Conservation (phyloP, 1,284 basidiomycete genomes). For the Ustilago sp. region DNA sequence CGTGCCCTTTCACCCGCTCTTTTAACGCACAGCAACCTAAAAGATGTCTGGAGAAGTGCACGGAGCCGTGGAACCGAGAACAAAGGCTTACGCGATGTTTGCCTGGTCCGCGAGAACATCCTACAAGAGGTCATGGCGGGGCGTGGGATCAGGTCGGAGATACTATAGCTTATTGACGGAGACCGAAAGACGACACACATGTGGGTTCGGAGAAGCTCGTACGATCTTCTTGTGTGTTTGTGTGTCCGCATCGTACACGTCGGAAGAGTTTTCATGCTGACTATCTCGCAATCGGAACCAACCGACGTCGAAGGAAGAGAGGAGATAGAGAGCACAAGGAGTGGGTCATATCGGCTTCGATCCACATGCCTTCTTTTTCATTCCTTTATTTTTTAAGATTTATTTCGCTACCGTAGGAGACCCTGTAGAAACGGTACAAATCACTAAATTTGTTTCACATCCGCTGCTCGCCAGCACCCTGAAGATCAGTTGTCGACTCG, state of each 20-base stretch:
- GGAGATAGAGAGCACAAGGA: neutral
- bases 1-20: neutral
- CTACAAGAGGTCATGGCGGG: neutral
- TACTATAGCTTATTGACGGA: neutral
- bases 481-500: constrained; percentile 1
- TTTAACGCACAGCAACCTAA: constrained; percentile 1
- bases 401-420: neutral
- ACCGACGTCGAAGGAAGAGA: neutral
- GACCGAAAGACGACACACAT: neutral
- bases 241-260: constrained; percentile 1
- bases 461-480: neutral
- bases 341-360: constrained; percentile 21
- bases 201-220: constrained; percentile 1
- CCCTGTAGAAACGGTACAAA: constrained; percentile 2
- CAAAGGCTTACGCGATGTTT: neutral
- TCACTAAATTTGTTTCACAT: constrained; percentile 5
- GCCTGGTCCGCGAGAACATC: neutral
- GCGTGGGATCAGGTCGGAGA: neutral
- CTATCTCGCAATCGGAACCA: neutral
- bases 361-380: constrained; percentile 14
- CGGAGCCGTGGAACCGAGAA: neutral
- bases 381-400: neutral
- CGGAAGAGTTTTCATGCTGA: neutral
- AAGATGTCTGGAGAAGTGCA: neutral
- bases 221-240: neutral